A percentile compares a stretch with the other conserved stretches of the same genome.
These are phyloP conservation scores for Daldinia eschscholtzii DNA, from an alignment of 2,329 filamentous ascomycete genomes.

Conservation along the genomic window DNA sequence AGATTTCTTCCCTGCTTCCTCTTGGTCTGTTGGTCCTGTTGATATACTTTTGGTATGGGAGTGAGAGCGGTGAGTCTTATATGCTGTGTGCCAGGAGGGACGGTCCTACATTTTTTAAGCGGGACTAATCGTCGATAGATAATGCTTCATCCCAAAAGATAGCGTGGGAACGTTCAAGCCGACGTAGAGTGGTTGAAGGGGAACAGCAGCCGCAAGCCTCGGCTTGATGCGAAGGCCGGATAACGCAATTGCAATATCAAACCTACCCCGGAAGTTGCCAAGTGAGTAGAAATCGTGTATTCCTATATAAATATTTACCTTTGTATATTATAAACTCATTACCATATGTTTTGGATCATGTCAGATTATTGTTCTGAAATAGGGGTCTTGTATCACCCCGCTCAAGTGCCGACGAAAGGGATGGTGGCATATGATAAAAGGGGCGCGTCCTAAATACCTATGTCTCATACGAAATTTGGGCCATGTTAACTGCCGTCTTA, in stretches of 20 bases:
- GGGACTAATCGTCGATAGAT: background rate
- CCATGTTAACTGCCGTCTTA: no score
- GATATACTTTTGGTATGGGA: conserved; percentile 10
- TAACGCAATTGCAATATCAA: background rate
- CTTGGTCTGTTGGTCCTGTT: conserved; percentile 4
- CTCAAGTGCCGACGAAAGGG: background rate
- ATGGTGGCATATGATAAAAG: background rate
- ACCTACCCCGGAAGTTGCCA: background rate
- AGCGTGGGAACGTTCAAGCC: background rate
- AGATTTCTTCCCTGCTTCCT: conserved; percentile 4
- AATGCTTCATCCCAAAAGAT: background rate
- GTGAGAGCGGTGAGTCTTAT: background rate
- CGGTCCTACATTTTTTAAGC: background rate
- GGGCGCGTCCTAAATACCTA: no score
- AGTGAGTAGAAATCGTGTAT: background rate
- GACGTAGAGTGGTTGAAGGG: background rate
- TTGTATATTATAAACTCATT: background rate
- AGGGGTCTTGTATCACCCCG: background rate
- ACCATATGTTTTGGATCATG: background rate
- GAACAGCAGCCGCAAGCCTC: background rate
- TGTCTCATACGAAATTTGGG: no score
- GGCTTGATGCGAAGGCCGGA: background rate
- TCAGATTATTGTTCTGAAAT: background rate
- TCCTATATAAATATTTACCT: background rate
- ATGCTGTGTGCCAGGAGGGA: background rate